Evolutionary conservation across 208 protist genomes (phyloP), one percentile per base, ranked within the genome.

Genomic region (Trypanosoma conorhini): DNA sequence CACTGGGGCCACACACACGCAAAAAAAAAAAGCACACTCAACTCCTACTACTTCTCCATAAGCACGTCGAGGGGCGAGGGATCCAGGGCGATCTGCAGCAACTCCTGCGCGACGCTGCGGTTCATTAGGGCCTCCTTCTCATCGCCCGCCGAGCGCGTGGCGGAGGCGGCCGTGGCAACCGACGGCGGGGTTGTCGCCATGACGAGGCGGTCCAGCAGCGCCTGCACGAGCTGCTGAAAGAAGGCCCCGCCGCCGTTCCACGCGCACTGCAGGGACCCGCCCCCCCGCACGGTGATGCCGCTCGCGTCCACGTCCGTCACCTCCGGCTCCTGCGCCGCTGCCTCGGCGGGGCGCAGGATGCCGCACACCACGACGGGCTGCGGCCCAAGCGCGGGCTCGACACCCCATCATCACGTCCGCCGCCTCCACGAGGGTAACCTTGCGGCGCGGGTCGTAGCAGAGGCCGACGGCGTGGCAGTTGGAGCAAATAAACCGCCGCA

Each of bases 321-420:
- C 54, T 89, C 82, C 12, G 63, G 30, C 35, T 22, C 40, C 40
- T 60, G 9, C 46, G 19, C 13, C 3, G 2, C n/a, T 54, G 24
- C 35, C 21, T 48, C 28, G 1, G 57, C 51, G 12, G 69, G 69
- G 17, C 74, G 72, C 35, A 85, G 17, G 33, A 96, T 74, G 0
- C 90, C 90, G 38, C 90, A 96, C 2, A 92, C 80, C 22, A 96
- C 85, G 10, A 91, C 88, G 5, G 90, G 84, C 71, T 96, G 90
- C 59, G 88, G 82, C 0, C 90, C 84, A 15, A 96, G 76, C 8
- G 76, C 69, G 7, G 74, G 42, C 58, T 93, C 90, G 38, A 96
- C 61, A 48, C n/a, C 65, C 77, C 78, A 88, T 80, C 86, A 96
- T 96, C 10, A 96, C 80, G 56, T 91, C 83, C 10, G 86, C 86